phyloP scores from a whole-genome alignment of 2,329 filamentous ascomycete genomes.

The Colletotrichum plurivorum region DNA sequence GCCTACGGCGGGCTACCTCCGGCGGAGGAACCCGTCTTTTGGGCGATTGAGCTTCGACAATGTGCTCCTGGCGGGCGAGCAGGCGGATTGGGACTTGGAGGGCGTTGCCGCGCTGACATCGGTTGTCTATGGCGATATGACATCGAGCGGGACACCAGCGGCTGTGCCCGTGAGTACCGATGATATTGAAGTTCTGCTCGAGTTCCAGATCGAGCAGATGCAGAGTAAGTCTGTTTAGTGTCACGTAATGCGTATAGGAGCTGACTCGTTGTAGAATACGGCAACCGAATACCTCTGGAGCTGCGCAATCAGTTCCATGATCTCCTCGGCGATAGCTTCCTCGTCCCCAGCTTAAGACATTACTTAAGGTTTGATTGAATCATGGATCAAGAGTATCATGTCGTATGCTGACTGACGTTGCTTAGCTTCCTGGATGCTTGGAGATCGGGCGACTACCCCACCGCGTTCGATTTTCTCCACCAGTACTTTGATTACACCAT shows the following conservation, averaged over 20 bases:
- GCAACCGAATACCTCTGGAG: slow-evolving; percentile 81
- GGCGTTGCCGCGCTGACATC: slow-evolving; percentile 61
- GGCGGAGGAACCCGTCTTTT: slow-evolving; percentile 73
- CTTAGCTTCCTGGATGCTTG: slow-evolving; percentile 89
- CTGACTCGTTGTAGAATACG: slow-evolving; percentile 68
- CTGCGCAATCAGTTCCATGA: slow-evolving; percentile 80
- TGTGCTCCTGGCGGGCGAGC: slow-evolving; percentile 65
- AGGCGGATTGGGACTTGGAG: slow-evolving; percentile 63
- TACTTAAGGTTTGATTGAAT: slow-evolving; percentile 73
- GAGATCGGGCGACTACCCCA: slow-evolving; percentile 90
- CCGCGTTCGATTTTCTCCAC: slow-evolving; percentile 91
- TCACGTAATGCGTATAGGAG: background rate
- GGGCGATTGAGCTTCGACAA: slow-evolving; percentile 70
- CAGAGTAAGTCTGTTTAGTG: slow-evolving; percentile 71
- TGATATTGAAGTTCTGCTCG: slow-evolving; percentile 84
- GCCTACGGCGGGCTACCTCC: slow-evolving; percentile 77
- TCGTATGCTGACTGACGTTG: slow-evolving; percentile 33
- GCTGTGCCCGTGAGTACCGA: slow-evolving; percentile 76
- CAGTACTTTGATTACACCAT: slow-evolving; percentile 98
- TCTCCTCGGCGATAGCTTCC: slow-evolving; percentile 76
- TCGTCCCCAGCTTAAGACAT: slow-evolving; percentile 81
- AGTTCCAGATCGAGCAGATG: slow-evolving; percentile 90
- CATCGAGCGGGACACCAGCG: slow-evolving; percentile 57
- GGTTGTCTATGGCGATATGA: slow-evolving; percentile 67
- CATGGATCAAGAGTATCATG: background rate